These are phyloP conservation scores for Wallacemonas sp. DNA, from an alignment of 208 protist species.

Conservation along the genomic window DNA sequence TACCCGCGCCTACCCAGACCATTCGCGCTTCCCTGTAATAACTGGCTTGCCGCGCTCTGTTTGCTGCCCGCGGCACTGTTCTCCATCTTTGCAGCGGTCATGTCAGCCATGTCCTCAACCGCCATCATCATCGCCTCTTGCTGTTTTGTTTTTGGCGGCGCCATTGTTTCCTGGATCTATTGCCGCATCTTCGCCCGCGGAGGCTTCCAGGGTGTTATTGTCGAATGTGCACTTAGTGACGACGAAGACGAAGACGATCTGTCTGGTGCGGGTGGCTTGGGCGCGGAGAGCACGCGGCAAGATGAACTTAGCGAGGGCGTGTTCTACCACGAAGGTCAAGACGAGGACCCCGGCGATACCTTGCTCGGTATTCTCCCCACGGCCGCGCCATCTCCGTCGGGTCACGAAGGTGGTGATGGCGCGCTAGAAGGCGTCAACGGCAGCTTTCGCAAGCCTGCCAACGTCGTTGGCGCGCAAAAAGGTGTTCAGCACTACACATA, in stretches of 20 bases:
- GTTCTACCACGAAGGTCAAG: slow-evolving; percentile 51
- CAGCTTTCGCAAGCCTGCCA: slow-evolving; percentile 4
- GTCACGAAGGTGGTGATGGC: background rate
- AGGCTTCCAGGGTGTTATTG: slow-evolving; percentile 84
- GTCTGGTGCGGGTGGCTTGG: slow-evolving; percentile 9
- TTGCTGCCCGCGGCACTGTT: slow-evolving; percentile 62
- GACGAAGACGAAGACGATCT: slow-evolving; percentile 38
- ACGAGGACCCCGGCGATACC: slow-evolving; percentile 31
- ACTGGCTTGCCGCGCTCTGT: slow-evolving; percentile 48
- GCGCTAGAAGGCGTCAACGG: slow-evolving; percentile 2
- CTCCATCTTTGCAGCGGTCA: slow-evolving; percentile 58
- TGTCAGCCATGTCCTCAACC: slow-evolving; percentile 60
- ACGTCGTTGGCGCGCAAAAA: background rate
- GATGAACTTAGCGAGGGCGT: slow-evolving; percentile 45
- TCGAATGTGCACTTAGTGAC: slow-evolving; percentile 56
- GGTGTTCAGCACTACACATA: slow-evolving; percentile 12
- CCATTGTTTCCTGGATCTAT: slow-evolving; percentile 63
- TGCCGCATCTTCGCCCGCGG: slow-evolving; percentile 67
- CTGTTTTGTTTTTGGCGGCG: slow-evolving; percentile 56
- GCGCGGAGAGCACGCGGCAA: slow-evolving; percentile 9
- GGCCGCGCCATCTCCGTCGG: background rate
- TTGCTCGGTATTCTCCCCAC: slow-evolving; percentile 63
- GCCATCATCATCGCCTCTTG: slow-evolving; percentile 63
- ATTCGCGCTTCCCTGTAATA: slow-evolving; percentile 71
- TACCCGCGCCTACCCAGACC: slow-evolving; percentile 79